These are phyloP conservation scores for Yamadazyma kanchanaburiensis DNA, from an alignment of 1,139 yeast species.

Conservation along the genomic window DNA sequence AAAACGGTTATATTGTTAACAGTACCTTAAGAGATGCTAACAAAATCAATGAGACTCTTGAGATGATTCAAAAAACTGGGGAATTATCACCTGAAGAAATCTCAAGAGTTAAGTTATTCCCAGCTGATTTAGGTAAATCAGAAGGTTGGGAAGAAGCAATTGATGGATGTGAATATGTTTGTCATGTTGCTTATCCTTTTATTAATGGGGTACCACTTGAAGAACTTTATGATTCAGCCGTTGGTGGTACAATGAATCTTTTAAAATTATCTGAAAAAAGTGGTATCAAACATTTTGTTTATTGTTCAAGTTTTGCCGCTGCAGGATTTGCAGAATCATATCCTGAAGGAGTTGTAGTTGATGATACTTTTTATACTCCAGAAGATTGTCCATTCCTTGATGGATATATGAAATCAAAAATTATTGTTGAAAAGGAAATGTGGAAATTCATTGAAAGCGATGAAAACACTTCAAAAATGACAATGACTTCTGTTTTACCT, in stretches of 20 bases:
- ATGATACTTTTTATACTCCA: constrained; percentile 7
- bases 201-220: constrained; percentile 7
- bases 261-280: constrained; percentile 10
- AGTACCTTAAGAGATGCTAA: constrained; percentile 9
- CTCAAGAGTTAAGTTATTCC: constrained; percentile 9
- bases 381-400: constrained; percentile 7
- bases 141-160: constrained; percentile 16
- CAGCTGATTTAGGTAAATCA: constrained; percentile 13
- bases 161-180: constrained; percentile 12
- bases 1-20: constrained; percentile 8
- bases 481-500: constrained; percentile 15
- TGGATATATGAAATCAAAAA: constrained; percentile 13
- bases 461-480: constrained; percentile 8
- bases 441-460: constrained; percentile 12
- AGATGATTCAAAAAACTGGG: constrained; percentile 7
- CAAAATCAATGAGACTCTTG: constrained; percentile 2
- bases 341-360: constrained; percentile 5
- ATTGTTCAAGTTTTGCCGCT: constrained; percentile 20
- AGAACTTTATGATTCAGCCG: constrained; percentile 10
- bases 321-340: constrained; percentile 5
- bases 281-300: constrained; percentile 17
- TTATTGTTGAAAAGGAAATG: constrained; percentile 13
- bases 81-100: constrained; percentile 2
- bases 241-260: constrained; percentile 11
- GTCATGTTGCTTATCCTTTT: constrained; percentile 15